A percentile compares a stretch with the other conserved stretches of the same genome.
Conservation (phyloP, 2,329 filamentous ascomycete genomes). For the Colletotrichum lentis region DNA sequence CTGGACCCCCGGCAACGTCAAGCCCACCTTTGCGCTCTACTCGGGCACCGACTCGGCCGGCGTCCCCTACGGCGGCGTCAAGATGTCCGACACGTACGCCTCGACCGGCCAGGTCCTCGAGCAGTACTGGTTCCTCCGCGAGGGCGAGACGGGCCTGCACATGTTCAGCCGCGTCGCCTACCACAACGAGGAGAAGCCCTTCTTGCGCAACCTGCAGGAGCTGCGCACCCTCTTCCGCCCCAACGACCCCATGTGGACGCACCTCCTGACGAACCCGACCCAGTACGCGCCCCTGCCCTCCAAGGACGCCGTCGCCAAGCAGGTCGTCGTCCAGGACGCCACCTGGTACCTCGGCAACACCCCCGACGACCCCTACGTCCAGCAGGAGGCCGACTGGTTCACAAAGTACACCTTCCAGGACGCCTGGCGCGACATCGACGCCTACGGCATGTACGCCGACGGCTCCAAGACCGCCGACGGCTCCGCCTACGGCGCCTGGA, state of each 20-base stretch:
- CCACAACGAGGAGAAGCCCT: constrained; percentile 61
- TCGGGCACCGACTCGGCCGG: constrained; percentile 59
- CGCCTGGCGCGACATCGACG: constrained; percentile 62
- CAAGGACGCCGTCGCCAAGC: constrained; percentile 49
- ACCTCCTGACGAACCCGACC: constrained; percentile 62
- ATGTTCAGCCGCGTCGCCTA: constrained; percentile 65
- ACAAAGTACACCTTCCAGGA: constrained; percentile 69
- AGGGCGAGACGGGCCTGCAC: constrained; percentile 67
- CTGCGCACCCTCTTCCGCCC: constrained; percentile 66
- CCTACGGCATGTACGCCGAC: constrained; percentile 57
- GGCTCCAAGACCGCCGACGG: constrained; percentile 54
- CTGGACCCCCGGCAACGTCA: constrained; percentile 62
- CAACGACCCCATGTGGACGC: constrained; percentile 64
- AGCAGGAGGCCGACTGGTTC: constrained; percentile 64
- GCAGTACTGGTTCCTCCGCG: constrained; percentile 70
- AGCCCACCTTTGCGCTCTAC: constrained; percentile 59
- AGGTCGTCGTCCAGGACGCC: constrained; percentile 65
- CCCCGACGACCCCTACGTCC: constrained; percentile 61
- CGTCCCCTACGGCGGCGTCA: constrained; percentile 61
- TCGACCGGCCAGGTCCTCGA: constrained; percentile 64
- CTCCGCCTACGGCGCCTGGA: constrained; percentile 63
- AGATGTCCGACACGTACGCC: constrained; percentile 64
- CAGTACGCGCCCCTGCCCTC: constrained; percentile 62
- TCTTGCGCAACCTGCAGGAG: constrained; percentile 65
- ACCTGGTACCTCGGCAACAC: constrained; percentile 66